Base-by-base conservation (phyloP, 2,329 filamentous ascomycete genomes). In the Diplodia sapinea region DNA sequence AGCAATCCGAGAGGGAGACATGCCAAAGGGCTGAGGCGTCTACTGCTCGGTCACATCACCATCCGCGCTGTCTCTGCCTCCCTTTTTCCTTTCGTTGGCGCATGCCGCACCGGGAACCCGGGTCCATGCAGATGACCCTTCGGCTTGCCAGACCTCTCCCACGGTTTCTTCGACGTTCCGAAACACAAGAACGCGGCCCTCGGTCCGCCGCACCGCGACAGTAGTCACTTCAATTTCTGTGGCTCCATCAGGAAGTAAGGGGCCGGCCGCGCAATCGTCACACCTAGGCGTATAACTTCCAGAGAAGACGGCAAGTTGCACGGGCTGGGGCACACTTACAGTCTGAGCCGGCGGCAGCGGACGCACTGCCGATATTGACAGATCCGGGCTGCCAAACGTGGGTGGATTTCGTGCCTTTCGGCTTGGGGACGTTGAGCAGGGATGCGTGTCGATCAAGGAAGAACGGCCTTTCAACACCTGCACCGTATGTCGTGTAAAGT, bases 181-280 rank as follows among this genome's bases (percentile, higher is more conserved):
- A 47, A 47, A 47, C 43, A 47, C 17, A 47, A 47, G 43, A 47
- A 47, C 43, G 43, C 43, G 43, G 43, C 43, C 43, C n/a, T 47
- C 43, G 43, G 43, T n/a, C 43, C 43, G 43, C 43, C 43, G 43
- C 36, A 11, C 36, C 11, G 36, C 36, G 9, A 38, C 36, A 9
- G 33, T 38, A 9, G 17, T 47, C 43, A n/a, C 43, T 47, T 47
- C 43, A 47, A 47, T 47, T 20, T 20, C 17, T 20, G 31, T 8
- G 20, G 43, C 43, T 47, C n/a, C 17, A 47, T 47, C n/a, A 20
- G 43, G n/a, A 47, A 20, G 43, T 47, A 47, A 47, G 43, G 43
- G 31, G 43, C 17, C 8, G n/a, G 36, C 9, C n/a, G 43, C n/a
- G 9, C 43, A 47, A 47, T 47, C 43, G 43, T 47, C 43, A 47